Conservation (phyloP, 2,329 filamentous ascomycete genomes). For the Monosporascus ibericus region DNA sequence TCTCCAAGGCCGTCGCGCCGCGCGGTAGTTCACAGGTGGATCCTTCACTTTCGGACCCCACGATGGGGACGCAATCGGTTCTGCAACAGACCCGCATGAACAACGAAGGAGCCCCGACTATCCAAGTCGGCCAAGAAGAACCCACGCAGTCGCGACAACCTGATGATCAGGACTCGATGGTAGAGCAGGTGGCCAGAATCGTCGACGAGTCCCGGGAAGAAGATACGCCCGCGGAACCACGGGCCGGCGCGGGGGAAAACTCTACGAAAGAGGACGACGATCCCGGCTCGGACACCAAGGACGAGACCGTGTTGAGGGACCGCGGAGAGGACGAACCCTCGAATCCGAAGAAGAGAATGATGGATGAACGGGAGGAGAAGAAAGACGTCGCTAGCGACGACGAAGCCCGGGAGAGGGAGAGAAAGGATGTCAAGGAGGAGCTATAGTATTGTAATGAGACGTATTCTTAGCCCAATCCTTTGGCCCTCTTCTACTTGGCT, state of each 20-base stretch:
- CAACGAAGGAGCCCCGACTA: constrained; percentile 42
- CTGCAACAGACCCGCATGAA: constrained; percentile 19
- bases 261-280: neutral
- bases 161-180: constrained; percentile 27
- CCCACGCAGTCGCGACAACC: constrained; percentile 14
- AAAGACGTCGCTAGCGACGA: neutral
- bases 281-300: constrained; percentile 5
- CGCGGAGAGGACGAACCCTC: constrained; percentile 14
- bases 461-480: neutral
- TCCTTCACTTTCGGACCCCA: constrained; percentile 10
- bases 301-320: constrained; percentile 28
- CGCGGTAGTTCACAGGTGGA: constrained; percentile 21
- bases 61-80: constrained; percentile 5
- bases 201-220: constrained; percentile 31
- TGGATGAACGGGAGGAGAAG: constrained; percentile 19
- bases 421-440: constrained; percentile 31
- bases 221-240: neutral
- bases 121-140: constrained; percentile 34
- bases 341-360: constrained; percentile 23
- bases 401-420: constrained; percentile 14
- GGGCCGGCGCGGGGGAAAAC: neutral
- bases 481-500: neutral
- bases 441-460: constrained; percentile 20
- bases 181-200: constrained; percentile 50
- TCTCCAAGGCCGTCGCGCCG: constrained; percentile 46